Percentiles rank a stretch among this genome's conserved stretches.
Conservation (phyloP, 768 basidiomycete genomes). For the Pluteus cervinus region DNA sequence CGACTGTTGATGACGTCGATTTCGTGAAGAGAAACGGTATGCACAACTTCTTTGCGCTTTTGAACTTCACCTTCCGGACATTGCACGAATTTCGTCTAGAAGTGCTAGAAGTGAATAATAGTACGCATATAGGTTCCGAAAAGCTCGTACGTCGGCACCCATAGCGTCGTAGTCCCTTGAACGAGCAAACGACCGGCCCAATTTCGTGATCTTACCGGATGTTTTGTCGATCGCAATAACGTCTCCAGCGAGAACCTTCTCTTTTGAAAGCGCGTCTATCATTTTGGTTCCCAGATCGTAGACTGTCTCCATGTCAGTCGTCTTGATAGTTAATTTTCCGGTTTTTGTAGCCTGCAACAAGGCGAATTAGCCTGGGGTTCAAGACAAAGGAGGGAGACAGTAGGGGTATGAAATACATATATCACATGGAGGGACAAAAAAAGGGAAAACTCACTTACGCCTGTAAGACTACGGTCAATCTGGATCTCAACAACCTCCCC, state of each 20-base stretch:
- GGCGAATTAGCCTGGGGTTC: neutral
- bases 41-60: constrained; percentile 94
- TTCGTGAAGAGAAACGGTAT: constrained; percentile 96
- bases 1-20: constrained; percentile 99
- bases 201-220: constrained; percentile 92
- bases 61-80: constrained; percentile 98
- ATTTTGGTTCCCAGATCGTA: constrained; percentile 99
- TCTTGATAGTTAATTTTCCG: constrained; percentile 95
- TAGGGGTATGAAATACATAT: neutral
- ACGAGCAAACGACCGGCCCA: constrained; percentile 94
- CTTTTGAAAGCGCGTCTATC: constrained; percentile 96
- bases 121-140: constrained; percentile 3
- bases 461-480: constrained; percentile 94
- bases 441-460: constrained; percentile 43
- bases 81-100: constrained; percentile 98
- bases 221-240: constrained; percentile 97
- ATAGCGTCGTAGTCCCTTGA: constrained; percentile 98
- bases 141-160: constrained; percentile 85
- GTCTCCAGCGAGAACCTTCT: constrained; percentile 93
- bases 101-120: neutral
- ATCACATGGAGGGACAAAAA: too few species aligned
- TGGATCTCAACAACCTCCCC: constrained; percentile 99
- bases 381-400: constrained; percentile 5
- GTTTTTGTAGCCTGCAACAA: constrained; percentile 85
- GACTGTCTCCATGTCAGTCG: constrained; percentile 95